Evolutionary conservation across 805 yeast species (phyloP), one percentile per base, ranked within the genome.

Genomic region (Wickerhamiella qilinensis): DNA sequence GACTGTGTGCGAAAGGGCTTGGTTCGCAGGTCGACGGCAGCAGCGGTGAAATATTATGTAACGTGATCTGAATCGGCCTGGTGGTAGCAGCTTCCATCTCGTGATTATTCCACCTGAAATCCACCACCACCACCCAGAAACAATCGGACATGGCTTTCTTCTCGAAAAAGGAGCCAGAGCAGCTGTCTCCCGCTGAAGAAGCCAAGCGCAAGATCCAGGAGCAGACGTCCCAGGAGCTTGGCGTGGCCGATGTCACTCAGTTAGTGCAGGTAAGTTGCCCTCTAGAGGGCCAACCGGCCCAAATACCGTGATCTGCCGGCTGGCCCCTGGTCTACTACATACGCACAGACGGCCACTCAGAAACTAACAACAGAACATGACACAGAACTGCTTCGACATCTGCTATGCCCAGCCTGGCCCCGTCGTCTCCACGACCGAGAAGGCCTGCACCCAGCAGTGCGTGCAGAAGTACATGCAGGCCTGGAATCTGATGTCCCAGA

Each of bases 171-270:
- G 30, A 28, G 17, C 7, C n/a, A 14, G 14, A 12, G 17, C 15
- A 6, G 15, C 7, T 6, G 6, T 14, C 17, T 15, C 30, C 30
- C 30, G 17, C 17, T 12, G 30, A 28, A 14, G 30, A 28, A 15
- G 30, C 30, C 30, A 28, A 28, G 30, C 30, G 30, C 30, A 28
- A 19, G 33, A 6, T 22, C 15, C 20, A 30, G 28, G 27, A 70
- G 20, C 82, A 78, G 53, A 75, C 86, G 40, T 66, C 77, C 31
- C 80, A 75, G 56, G 96, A 86, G 54, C 64, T 86, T 45, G 94
- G 94, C 2, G 71, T 83, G n/a, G 91, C 86, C 16, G 82, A 85
- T 58, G 95, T 93, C 27, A 77, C 88, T 2, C 86, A 82, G 51
- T 64, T 86, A 39, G 93, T 85, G 24, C 79, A 76, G 60, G 59